A percentile compares a stretch with the other conserved stretches of the same genome.
phyloP scores from a whole-genome alignment of 1,284 basidiomycete genomes.

The Heterobasidion parviporum region DNA sequence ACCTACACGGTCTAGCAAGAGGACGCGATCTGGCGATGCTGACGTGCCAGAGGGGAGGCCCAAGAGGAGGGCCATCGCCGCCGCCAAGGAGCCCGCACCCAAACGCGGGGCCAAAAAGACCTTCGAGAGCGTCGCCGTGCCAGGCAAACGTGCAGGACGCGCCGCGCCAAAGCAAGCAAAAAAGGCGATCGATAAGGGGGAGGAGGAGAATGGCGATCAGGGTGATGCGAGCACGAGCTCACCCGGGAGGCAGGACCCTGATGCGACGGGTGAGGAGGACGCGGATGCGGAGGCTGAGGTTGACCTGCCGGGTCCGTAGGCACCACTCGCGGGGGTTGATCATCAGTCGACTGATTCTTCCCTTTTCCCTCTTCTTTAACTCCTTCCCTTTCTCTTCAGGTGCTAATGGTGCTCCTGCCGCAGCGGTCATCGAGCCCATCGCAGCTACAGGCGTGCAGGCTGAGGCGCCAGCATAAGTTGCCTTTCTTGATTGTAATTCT shows the following conservation, averaged over 20 bases:
- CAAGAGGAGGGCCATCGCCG: slow-evolving; percentile 6
- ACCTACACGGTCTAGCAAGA: slow-evolving; percentile 8
- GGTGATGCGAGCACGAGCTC: slow-evolving; percentile 5
- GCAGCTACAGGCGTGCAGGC: not conserved
- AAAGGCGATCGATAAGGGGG: slow-evolving; percentile 2
- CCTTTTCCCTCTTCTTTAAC: not conserved
- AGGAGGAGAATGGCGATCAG: slow-evolving; percentile 2
- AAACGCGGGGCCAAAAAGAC: slow-evolving; percentile 8
- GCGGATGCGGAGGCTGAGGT: slow-evolving; percentile 10
- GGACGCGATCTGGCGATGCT: not conserved
- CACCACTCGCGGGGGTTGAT: not conserved
- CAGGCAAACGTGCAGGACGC: not conserved
- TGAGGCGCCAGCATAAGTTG: not conserved
- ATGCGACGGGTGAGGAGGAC: slow-evolving; percentile 11
- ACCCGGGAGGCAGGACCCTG: slow-evolving; percentile 7
- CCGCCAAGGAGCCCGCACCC: slow-evolving; percentile 2
- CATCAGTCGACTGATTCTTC: not conserved
- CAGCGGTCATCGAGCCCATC: not conserved
- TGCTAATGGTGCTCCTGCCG: not conserved
- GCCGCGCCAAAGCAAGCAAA: not conserved
- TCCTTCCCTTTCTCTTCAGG: not conserved
- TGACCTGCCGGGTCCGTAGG: slow-evolving; percentile 8
- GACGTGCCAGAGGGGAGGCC: not conserved
- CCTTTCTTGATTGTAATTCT: not conserved
- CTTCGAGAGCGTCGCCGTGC: slow-evolving; percentile 1